Base-by-base conservation (phyloP, 768 basidiomycete genomes). In the Ephemerocybe angulata region DNA sequence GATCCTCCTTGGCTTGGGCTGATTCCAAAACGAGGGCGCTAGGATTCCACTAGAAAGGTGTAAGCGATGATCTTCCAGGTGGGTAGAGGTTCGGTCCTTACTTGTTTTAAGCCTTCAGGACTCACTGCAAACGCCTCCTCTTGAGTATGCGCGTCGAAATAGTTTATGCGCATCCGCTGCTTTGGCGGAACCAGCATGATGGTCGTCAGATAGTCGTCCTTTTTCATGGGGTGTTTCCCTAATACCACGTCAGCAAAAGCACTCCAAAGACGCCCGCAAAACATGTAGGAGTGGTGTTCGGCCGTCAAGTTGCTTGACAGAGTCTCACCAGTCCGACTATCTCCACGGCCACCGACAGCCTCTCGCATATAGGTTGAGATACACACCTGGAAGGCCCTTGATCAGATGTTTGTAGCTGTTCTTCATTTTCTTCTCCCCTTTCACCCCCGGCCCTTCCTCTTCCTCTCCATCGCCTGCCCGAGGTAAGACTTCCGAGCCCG, bases 201-300 rank as follows among this genome's bases (percentile, higher is more conserved):
- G 1, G 72, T 82, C 35, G 76, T 76, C 48, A 91, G 69, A 67
- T 82, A 88, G 56, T 86, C 83, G 61, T 91, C 88, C 67, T 86
- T 91, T 74, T 88, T 89, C 76, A 81, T 76, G 27, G 88, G 87
- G 59, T 90, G 88, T 67, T 90, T 90, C 56, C 88, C 86, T 86
- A 49, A 21, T 50, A 52, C 31, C 40, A n/a, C n/a, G n/a, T n/a
- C n/a, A n/a, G n/a, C n/a, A n/a, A n/a, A n/a, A n/a, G n/a, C n/a
- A n/a, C n/a, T n/a, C n/a, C n/a, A n/a, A n/a, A n/a, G n/a, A n/a
- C n/a, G n/a, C n/a, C n/a, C n/a, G n/a, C n/a, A n/a, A n/a, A n/a
- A n/a, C n/a, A 17, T 17, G 33, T 35, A 35, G 33, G 33, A 17
- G 33, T 35, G 33, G 33, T 35, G 8, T 35, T 8, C 33, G 17